These are phyloP conservation scores for Lycium barbarum DNA, from an alignment of 257 asterid genomes.

Conservation along the genomic window DNA sequence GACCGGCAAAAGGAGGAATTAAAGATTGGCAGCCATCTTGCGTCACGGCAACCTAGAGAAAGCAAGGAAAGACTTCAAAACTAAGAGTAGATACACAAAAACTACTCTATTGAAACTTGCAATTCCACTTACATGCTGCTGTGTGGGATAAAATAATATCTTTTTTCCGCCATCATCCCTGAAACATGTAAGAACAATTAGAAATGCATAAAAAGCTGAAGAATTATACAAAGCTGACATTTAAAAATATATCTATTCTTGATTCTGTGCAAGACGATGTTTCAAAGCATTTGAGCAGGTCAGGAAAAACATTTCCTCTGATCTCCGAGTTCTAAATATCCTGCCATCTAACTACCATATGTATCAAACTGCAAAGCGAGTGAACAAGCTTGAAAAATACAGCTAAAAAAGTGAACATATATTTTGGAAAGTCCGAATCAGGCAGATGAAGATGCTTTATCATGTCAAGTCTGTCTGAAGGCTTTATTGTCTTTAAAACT, in stretches of 20 bases:
- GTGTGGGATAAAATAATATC: slow-evolving; percentile 80
- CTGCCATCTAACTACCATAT: slow-evolving; percentile 10
- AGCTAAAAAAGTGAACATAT: background rate
- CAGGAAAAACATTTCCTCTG: background rate
- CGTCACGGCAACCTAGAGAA: slow-evolving; percentile 66
- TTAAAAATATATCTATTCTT: background rate
- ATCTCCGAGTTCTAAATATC: background rate
- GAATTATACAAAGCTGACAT: background rate
- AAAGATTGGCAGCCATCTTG: slow-evolving; percentile 84
- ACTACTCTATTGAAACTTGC: slow-evolving; percentile 28
- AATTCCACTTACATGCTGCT: slow-evolving; percentile 66
- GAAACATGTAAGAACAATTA: slow-evolving; percentile 44
- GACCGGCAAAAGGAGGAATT: slow-evolving; percentile 79
- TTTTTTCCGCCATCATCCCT: slow-evolving; percentile 70
- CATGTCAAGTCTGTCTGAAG: slow-evolving; percentile 16
- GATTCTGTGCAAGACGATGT: background rate
- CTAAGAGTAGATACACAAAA: slow-evolving; percentile 22
- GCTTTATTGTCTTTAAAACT: background rate
- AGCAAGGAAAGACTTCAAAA: slow-evolving; percentile 37
- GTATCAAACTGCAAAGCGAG: background rate
- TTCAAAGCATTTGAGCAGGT: slow-evolving; percentile 2
- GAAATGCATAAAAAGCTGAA: slow-evolving; percentile 25
- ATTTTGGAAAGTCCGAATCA: background rate
- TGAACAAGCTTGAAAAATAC: background rate
- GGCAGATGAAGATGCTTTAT: slow-evolving; percentile 5